Conservation (phyloP, 2,329 filamentous ascomycete genomes). For the Colletotrichum acutatum region DNA sequence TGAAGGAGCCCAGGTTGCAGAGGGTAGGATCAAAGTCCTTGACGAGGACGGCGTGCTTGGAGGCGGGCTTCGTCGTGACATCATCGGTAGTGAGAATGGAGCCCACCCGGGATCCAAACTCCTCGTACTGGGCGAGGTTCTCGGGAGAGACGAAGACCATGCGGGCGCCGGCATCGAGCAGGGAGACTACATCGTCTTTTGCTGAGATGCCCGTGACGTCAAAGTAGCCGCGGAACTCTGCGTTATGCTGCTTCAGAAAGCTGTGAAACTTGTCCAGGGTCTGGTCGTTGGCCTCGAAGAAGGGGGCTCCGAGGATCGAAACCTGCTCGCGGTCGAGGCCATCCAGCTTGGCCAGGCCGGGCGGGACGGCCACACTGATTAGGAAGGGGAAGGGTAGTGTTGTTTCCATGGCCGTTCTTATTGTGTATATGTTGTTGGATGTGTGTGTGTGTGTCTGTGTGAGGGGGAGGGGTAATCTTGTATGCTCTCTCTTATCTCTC, state of each 20-base stretch:
- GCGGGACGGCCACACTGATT: slow-evolving; percentile 64
- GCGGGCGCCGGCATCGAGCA: slow-evolving; percentile 86
- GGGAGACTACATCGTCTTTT: slow-evolving; percentile 77
- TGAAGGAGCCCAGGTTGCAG: slow-evolving; percentile 54
- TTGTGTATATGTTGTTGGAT: not conserved
- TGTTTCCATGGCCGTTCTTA: slow-evolving; percentile 65
- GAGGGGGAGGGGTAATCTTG: slow-evolving; percentile 1
- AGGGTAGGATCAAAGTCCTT: slow-evolving; percentile 60
- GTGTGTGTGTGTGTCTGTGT: not conserved
- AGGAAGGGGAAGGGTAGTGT: slow-evolving; percentile 73
- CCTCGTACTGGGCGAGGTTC: slow-evolving; percentile 69
- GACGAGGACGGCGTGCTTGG: slow-evolving; percentile 62
- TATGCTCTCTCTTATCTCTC: not conserved
- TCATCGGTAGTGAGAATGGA: slow-evolving; percentile 60
- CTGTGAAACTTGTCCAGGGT: slow-evolving; percentile 57
- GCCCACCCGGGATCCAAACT: slow-evolving; percentile 67
- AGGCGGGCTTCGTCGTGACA: slow-evolving; percentile 51
- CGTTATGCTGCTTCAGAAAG: slow-evolving; percentile 61
- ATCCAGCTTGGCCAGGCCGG: slow-evolving; percentile 58
- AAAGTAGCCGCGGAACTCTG: slow-evolving; percentile 74
- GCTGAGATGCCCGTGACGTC: slow-evolving; percentile 78
- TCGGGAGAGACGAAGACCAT: slow-evolving; percentile 84
- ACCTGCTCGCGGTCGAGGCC: slow-evolving; percentile 69
- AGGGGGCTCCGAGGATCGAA: slow-evolving; percentile 67
- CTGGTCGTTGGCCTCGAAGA: slow-evolving; percentile 64